Evolutionary conservation across 129 eudicot genomes (phyloP), one percentile per base, ranked within the genome.

Genomic region (Flaveria sonorensis): DNA sequence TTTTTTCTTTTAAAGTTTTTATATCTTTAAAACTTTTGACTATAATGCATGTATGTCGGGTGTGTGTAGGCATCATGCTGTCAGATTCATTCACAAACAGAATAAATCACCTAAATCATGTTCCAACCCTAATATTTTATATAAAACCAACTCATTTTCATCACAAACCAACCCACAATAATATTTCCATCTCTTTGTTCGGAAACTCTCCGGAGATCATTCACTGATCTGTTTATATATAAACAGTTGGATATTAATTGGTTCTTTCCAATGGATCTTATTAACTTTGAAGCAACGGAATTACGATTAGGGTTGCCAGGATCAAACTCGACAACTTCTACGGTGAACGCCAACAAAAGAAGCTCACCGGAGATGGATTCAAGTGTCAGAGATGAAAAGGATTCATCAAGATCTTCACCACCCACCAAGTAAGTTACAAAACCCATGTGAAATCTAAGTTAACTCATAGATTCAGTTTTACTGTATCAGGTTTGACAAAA

Each of bases 271-370:
- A 81, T 81, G 84, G 80, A 84, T 73, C 85, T 88, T 20, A 79
- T 79, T 15, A 83, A 82, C 39, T 75, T 87, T 23, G 81, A 87
- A 79, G 92, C 92, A 55, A 87, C 92, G n/a, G 92, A 88, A 50
- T 63, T 88, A 61, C 78, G 88, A 71, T 70, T 88, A 76, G 96
- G 96, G 30, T 75, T 90, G 56, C 96, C 93, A 1, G 93, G 93
- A 28, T 71, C 79, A 13, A 79, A 66, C 66, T 11, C 70, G 11
- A 14, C 83, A 32, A 19, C 52, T 65, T 73, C 85, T 48, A 24
- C 74, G 10, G 57, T 46, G 12, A 82, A 23, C 36, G 72, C 68
- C 57, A 90, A 80, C 70, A 90, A 90, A 83, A 82, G 96, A 88
- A 73, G 85, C 52, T 81, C 85, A 30, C 55, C 89, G 21, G 93